A percentile compares a stretch with the other conserved stretches of the same genome.
Evolutionary conservation across 2,329 filamentous ascomycete species (phyloP).

Genomic region (Calonectria honghensis): DNA sequence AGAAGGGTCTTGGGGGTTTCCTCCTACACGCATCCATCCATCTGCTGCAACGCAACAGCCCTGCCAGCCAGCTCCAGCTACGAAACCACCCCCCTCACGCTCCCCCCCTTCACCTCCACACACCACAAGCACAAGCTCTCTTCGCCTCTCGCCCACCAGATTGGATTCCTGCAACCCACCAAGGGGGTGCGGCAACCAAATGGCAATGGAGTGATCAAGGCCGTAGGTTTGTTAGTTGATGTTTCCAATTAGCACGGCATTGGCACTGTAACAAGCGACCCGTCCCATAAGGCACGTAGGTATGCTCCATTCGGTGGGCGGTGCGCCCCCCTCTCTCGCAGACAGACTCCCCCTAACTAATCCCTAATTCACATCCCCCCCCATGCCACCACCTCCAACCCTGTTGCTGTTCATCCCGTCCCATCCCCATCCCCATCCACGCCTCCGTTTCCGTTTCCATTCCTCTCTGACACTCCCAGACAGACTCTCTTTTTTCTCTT

Average conservation of each 20-base stretch:
- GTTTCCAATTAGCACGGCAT: conserved; percentile 34
- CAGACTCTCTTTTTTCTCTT: conserved; percentile 43
- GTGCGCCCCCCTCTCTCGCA: conserved; percentile 24
- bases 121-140: conserved; percentile 22
- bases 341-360: conserved; percentile 42
- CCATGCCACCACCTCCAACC: conserved; percentile 39
- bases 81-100: background rate
- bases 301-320: conserved; percentile 28
- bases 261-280: conserved; percentile 23
- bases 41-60: conserved; percentile 38
- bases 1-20: conserved; percentile 25
- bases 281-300: conserved; percentile 25
- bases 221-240: conserved; percentile 35
- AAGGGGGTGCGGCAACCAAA: conserved; percentile 20
- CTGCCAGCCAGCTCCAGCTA: conserved; percentile 36
- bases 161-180: conserved; percentile 16
- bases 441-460: conserved; percentile 49
- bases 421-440: conserved; percentile 49
- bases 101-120: conserved; percentile 2
- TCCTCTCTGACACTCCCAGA: conserved; percentile 41
- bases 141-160: conserved; percentile 14
- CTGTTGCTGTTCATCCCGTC: conserved; percentile 50
- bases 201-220: conserved; percentile 7
- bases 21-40: conserved; percentile 28
- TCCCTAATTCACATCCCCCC: conserved; percentile 40